Percentiles rank a stretch among this genome's conserved stretches.
These are phyloP conservation scores for Macrolepiota fuliginosa DNA, from an alignment of 768 basidiomycete species.

Conservation along the genomic window DNA sequence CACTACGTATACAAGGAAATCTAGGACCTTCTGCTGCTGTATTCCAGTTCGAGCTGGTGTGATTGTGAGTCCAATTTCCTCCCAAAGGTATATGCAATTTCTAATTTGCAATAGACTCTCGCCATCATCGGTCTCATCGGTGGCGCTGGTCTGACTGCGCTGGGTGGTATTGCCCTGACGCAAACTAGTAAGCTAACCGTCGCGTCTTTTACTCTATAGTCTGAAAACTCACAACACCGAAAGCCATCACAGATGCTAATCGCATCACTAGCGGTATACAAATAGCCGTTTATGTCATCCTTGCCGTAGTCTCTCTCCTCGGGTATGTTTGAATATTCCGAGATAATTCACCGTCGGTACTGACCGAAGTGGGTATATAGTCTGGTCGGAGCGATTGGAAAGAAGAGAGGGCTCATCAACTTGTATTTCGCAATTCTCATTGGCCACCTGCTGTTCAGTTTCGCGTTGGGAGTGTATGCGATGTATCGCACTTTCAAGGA, in stretches of 20 bases:
- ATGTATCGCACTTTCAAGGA: conserved; percentile 43
- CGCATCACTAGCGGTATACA: conserved; percentile 40
- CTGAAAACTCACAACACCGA: not conserved
- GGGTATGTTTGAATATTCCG: conserved; percentile 31
- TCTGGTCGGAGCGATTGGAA: conserved; percentile 40
- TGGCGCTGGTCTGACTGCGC: conserved; percentile 37
- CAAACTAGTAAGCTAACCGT: conserved; percentile 23
- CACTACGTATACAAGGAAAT: conserved; percentile 25
- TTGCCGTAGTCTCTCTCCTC: conserved; percentile 42
- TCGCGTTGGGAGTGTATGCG: conserved; percentile 41
- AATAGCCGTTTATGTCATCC: conserved; percentile 37
- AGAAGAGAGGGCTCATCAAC: conserved; percentile 38
- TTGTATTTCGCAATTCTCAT: conserved; percentile 41
- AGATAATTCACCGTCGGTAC: not conserved
- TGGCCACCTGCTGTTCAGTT: conserved; percentile 42
- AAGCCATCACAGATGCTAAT: conserved; percentile 26
- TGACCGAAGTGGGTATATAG: conserved; percentile 20
- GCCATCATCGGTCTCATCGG: conserved; percentile 42
- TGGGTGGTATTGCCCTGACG: conserved; percentile 34
- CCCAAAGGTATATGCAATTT: not conserved
- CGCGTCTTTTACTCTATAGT: not conserved
- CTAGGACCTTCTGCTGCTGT: conserved; percentile 50
- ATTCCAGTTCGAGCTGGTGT: conserved; percentile 48
- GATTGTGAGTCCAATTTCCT: conserved; percentile 30
- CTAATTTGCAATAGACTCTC: conserved; percentile 29